These are phyloP conservation scores for Mucor racemosus DNA, from an alignment of 371 early-diverging fungal species.

Conservation along the genomic window DNA sequence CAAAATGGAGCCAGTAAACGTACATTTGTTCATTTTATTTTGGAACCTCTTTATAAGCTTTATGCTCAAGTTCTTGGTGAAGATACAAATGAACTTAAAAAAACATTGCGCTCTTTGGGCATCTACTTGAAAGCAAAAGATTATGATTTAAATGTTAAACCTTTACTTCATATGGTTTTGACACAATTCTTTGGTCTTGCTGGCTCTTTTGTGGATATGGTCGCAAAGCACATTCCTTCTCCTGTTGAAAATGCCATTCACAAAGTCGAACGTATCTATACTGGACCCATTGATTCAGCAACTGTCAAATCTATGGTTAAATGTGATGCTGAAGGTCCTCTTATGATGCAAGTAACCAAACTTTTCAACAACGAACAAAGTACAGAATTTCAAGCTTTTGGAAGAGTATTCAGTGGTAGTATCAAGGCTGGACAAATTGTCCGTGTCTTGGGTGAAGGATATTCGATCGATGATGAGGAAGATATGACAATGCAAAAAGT, in stretches of 20 bases:
- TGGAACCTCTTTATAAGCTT: constrained; percentile 96
- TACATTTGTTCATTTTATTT: constrained; percentile 96
- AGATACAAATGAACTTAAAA: constrained; percentile 67
- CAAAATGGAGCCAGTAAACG: constrained; percentile 64
- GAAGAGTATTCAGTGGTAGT: constrained; percentile 92
- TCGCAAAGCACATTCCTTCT: constrained; percentile 77
- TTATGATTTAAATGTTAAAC: constrained; percentile 81
- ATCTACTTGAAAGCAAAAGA: constrained; percentile 83
- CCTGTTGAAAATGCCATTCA: constrained; percentile 78
- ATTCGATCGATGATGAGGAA: constrained; percentile 92
- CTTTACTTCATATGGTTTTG: constrained; percentile 80
- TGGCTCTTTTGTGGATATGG: constrained; percentile 91
- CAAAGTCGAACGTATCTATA: constrained; percentile 77
- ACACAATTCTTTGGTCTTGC: constrained; percentile 91
- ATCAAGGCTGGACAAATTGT: constrained; percentile 79
- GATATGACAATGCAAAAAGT: constrained; percentile 91
- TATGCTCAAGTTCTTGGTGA: constrained; percentile 85
- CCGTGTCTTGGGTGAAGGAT: constrained; percentile 91
- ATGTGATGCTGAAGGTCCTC: constrained; percentile 89
- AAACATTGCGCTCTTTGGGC: constrained; percentile 77
- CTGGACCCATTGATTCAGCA: constrained; percentile 72
- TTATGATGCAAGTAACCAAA: constrained; percentile 92
- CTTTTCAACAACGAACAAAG: constrained; percentile 87
- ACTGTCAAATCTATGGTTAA: constrained; percentile 75
- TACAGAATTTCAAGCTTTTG: constrained; percentile 87